Percentiles rank a stretch among this genome's conserved stretches.
These are phyloP conservation scores for Phalaenopsis equestris DNA, from an alignment of 106 monocot genomes.

Conservation along the genomic window DNA sequence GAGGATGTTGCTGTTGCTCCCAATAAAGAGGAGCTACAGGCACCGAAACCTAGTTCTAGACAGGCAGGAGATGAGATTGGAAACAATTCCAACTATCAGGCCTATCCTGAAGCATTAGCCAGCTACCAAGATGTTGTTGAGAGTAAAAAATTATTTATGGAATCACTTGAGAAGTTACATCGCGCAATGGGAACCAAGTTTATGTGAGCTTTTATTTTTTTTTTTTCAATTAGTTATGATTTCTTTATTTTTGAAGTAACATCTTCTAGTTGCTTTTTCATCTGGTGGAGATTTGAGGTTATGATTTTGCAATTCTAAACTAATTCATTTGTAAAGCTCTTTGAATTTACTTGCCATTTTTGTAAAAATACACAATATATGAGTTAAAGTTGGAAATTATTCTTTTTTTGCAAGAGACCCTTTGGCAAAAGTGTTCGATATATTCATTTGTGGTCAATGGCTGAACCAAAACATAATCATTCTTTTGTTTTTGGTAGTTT, in stretches of 20 bases:
- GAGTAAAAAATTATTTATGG: neutral
- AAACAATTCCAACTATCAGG: neutral
- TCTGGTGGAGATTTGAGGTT: neutral
- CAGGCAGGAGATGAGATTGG: neutral
- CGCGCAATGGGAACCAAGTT: conserved; percentile 6
- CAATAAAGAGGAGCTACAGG: conserved; percentile 1
- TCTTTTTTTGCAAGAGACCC: neutral
- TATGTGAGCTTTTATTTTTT: conserved; percentile 6
- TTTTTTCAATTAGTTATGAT: neutral
- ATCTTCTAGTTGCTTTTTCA: neutral
- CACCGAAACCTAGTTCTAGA: neutral
- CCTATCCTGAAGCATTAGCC: conserved; percentile 1
- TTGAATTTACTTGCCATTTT: neutral
- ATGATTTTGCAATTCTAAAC: neutral
- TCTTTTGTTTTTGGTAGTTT: neutral
- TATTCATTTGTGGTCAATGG: neutral
- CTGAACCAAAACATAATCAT: neutral
- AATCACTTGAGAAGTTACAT: conserved; percentile 7
- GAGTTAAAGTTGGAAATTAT: neutral
- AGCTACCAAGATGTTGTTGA: conserved; percentile 4
- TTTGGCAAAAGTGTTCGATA: neutral
- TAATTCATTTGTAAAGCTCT: neutral
- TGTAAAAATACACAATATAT: neutral
- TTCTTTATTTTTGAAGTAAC: neutral
- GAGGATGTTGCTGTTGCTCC: neutral